Percentiles rank a stretch among this genome's conserved stretches.
Conservation (phyloP, 495 filamentous ascomycete species). For the Podospora didyma region DNA sequence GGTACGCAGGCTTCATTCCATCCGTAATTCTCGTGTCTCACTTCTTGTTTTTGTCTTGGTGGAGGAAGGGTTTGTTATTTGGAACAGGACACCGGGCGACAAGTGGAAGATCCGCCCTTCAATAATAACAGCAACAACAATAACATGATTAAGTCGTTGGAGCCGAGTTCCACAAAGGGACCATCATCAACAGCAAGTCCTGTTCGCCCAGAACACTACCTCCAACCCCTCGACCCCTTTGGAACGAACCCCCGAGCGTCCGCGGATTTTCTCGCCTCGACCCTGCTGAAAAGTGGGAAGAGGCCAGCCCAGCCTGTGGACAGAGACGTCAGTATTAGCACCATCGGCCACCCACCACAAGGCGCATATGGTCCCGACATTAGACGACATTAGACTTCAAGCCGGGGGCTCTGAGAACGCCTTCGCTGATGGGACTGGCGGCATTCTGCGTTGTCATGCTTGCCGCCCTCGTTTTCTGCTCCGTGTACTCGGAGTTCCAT, state of each 20-base stretch:
- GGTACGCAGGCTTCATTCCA: too few species aligned
- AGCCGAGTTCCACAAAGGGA: too few species aligned
- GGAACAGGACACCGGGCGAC: too few species aligned
- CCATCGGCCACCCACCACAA: slow-evolving; percentile 11
- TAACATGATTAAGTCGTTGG: too few species aligned
- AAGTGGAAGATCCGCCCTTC: too few species aligned
- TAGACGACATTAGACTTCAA: slow-evolving; percentile 64
- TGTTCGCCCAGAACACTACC: too few species aligned
- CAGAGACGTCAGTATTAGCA: slow-evolving; percentile 13
- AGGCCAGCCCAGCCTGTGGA: slow-evolving; percentile 21
- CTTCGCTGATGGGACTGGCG: slow-evolving; percentile 54
- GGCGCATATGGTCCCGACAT: slow-evolving; percentile 31
- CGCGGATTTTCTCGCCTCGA: slow-evolving; percentile 28
- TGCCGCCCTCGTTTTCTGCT: slow-evolving; percentile 65
- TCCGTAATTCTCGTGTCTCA: too few species aligned
- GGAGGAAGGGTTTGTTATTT: too few species aligned
- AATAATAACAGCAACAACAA: too few species aligned
- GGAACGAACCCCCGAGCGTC: slow-evolving; percentile 13
- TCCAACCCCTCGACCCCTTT: not conserved
- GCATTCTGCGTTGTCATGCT: slow-evolving; percentile 66
- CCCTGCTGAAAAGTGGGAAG: slow-evolving; percentile 17
- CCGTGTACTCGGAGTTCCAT: slow-evolving; percentile 62
- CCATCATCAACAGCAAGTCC: too few species aligned
- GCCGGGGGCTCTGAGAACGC: slow-evolving; percentile 61
- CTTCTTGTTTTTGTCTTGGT: too few species aligned